A percentile compares a stretch with the other conserved stretches of the same genome.
phyloP scores from a whole-genome alignment of 2,329 filamentous ascomycete genomes.

The Stagonosporopsis chrysanthemi region DNA sequence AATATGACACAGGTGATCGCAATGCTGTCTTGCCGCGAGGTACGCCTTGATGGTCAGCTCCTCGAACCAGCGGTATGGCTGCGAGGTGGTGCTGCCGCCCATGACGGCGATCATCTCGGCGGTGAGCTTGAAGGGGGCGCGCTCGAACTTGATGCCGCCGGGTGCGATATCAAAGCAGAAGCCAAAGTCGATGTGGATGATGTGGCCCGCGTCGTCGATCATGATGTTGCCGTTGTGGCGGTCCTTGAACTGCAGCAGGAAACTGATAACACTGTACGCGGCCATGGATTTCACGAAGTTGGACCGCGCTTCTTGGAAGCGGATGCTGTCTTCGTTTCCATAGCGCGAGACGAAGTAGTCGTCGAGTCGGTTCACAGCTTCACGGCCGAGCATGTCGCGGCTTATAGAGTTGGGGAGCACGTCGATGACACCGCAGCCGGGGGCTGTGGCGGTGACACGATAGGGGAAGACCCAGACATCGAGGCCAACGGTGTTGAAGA shows the following conservation, averaged over 20 bases:
- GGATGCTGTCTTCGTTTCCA: slow-evolving; percentile 91
- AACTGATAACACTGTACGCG: slow-evolving; percentile 96
- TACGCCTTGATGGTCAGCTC: slow-evolving; percentile 96
- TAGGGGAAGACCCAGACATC: slow-evolving; percentile 98
- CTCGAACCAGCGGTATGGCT: slow-evolving; percentile 95
- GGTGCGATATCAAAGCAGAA: slow-evolving; percentile 99
- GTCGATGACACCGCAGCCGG: slow-evolving; percentile 97
- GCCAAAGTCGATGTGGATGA: slow-evolving; percentile 97
- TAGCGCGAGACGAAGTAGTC: slow-evolving; percentile 99
- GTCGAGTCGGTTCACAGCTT: slow-evolving; percentile 96
- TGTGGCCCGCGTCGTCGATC: slow-evolving; percentile 96
- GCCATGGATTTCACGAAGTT: slow-evolving; percentile 99
- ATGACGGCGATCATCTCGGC: slow-evolving; percentile 99
- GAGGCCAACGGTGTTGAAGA: slow-evolving; percentile 92
- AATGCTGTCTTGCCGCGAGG: slow-evolving; percentile 83
- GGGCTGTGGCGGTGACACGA: slow-evolving; percentile 94
- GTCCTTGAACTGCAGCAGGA: slow-evolving; percentile 98
- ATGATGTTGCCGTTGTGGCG: slow-evolving; percentile 99
- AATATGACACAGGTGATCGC: slow-evolving; percentile 87
- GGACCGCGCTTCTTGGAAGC: slow-evolving; percentile 91
- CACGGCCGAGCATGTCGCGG: slow-evolving; percentile 96
- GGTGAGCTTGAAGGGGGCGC: slow-evolving; percentile 97
- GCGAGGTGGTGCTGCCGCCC: slow-evolving; percentile 81
- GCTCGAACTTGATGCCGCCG: slow-evolving; percentile 95
- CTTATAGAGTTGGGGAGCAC: slow-evolving; percentile 98